Percentiles rank a stretch among this genome's conserved stretches.
Conservation (phyloP, 345 rosid genomes). For the Populus alba region DNA sequence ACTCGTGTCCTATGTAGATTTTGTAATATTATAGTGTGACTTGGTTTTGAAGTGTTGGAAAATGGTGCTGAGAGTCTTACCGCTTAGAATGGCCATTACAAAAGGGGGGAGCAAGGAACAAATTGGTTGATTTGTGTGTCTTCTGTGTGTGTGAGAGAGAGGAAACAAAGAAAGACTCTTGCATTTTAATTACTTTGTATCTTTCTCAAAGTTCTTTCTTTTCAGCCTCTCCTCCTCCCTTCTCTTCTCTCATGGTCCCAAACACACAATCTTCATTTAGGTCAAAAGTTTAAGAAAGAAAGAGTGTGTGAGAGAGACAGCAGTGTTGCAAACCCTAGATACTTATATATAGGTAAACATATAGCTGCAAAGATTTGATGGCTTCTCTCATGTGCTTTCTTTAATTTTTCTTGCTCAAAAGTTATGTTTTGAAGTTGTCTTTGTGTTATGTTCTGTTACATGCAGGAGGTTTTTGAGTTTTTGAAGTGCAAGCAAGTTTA, state of each 20-base stretch:
- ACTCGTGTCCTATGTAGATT: slow-evolving; percentile 55
- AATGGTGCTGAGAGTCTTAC: slow-evolving; percentile 26
- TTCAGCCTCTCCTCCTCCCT: slow-evolving; percentile 32
- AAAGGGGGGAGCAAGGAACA: slow-evolving; percentile 19
- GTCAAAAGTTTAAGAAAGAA: slow-evolving; percentile 29
- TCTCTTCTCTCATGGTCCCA: slow-evolving; percentile 23
- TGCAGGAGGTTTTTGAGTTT: slow-evolving; percentile 20
- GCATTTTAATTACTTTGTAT: slow-evolving; percentile 30
- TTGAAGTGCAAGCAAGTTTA: slow-evolving; percentile 3
- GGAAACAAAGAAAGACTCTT: background rate
- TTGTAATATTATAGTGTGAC: slow-evolving; percentile 20
- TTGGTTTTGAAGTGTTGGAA: slow-evolving; percentile 32
- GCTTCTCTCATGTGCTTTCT: background rate
- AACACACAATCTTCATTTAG: slow-evolving; percentile 13
- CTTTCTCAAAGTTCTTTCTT: slow-evolving; percentile 40
- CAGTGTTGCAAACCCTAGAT: slow-evolving; percentile 5
- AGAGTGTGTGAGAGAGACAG: slow-evolving; percentile 9
- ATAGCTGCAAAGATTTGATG: background rate
- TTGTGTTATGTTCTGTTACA: slow-evolving; percentile 4
- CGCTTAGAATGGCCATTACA: slow-evolving; percentile 35
- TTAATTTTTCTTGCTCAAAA: background rate
- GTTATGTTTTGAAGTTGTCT: slow-evolving; percentile 1
- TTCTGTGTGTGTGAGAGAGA: slow-evolving; percentile 5
- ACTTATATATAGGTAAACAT: slow-evolving; percentile 2
- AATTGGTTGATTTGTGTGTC: slow-evolving; percentile 16